phyloP scores from a whole-genome alignment of 305 asterid species.

The Euphrasia arctica region DNA sequence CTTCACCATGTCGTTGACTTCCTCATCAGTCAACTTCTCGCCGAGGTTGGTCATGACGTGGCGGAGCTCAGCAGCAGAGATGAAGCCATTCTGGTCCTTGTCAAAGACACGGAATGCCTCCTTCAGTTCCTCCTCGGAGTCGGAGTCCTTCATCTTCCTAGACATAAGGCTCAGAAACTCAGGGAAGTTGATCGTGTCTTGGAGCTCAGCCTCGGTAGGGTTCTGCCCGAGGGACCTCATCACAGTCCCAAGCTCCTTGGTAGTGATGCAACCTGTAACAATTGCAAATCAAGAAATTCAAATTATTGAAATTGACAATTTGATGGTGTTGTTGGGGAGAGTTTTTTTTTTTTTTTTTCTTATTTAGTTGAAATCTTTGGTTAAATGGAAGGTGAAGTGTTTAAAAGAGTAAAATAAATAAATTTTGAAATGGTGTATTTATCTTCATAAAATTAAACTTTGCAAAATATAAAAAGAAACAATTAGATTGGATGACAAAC shows the following conservation, averaged over 20 bases:
- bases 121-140: constrained; percentile 64
- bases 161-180: constrained; percentile 60
- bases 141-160: constrained; percentile 57
- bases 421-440: too few relatives aligned
- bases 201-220: constrained; percentile 61
- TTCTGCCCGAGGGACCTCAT: constrained; percentile 69
- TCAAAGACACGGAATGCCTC: constrained; percentile 62
- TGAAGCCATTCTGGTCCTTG: constrained; percentile 60
- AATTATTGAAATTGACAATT: neutral
- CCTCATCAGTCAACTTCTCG: constrained; percentile 60
- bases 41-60: constrained; percentile 69
- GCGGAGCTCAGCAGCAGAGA: constrained; percentile 57
- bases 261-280: constrained; percentile 57
- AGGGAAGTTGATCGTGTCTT: constrained; percentile 59
- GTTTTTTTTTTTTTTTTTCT: too few relatives aligned
- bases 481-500: too few relatives aligned
- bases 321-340: too few relatives aligned
- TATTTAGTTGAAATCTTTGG: too few relatives aligned
- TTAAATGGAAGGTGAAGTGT: too few relatives aligned
- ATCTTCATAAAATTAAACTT: too few relatives aligned
- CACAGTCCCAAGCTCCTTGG: constrained; percentile 66
- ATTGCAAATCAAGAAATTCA: neutral
- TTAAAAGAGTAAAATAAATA: too few relatives aligned
- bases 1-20: constrained; percentile 57
- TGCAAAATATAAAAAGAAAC: neutral